Conservation (phyloP, 805 yeast species). For the Saturnispora diversa region DNA sequence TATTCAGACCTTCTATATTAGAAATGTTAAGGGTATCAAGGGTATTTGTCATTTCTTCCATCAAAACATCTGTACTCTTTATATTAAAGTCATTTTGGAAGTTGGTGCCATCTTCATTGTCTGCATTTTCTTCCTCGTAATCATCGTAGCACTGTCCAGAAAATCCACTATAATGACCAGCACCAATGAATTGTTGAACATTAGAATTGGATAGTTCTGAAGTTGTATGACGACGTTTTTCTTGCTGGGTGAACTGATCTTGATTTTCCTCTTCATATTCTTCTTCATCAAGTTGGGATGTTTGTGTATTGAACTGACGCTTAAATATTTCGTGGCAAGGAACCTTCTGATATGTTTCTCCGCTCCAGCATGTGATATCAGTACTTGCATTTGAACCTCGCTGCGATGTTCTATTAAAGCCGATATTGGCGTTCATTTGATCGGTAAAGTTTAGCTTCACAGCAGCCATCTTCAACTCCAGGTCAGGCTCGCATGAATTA, state of each 20-base stretch:
- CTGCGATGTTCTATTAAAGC: background rate
- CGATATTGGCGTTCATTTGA: background rate
- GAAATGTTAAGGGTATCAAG: constrained; percentile 10
- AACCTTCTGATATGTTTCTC: too few relatives aligned
- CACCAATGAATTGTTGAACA: constrained; percentile 5
- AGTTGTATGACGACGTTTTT: background rate
- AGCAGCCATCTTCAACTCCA: background rate
- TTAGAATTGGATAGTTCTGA: background rate
- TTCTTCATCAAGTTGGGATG: background rate
- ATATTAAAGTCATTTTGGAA: background rate
- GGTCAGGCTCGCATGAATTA: too few relatives aligned
- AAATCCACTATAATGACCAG: constrained; percentile 10
- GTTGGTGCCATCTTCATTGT: background rate
- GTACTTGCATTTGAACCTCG: constrained; percentile 8
- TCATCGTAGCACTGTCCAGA: constrained; percentile 7
- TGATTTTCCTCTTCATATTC: background rate
- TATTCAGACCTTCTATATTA: too few relatives aligned
- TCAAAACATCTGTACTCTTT: background rate
- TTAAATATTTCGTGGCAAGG: too few relatives aligned
- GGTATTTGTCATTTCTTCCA: constrained; percentile 11
- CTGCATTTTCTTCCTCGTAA: too few relatives aligned
- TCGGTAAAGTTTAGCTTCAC: background rate
- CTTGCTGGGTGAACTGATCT: constrained; percentile 8
- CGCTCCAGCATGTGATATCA: constrained; percentile 4
- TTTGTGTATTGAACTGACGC: too few relatives aligned